Evolutionary conservation across 2,329 filamentous ascomycete genomes (phyloP), one percentile per base, ranked within the genome.

Genomic region (Claviceps sp.): DNA sequence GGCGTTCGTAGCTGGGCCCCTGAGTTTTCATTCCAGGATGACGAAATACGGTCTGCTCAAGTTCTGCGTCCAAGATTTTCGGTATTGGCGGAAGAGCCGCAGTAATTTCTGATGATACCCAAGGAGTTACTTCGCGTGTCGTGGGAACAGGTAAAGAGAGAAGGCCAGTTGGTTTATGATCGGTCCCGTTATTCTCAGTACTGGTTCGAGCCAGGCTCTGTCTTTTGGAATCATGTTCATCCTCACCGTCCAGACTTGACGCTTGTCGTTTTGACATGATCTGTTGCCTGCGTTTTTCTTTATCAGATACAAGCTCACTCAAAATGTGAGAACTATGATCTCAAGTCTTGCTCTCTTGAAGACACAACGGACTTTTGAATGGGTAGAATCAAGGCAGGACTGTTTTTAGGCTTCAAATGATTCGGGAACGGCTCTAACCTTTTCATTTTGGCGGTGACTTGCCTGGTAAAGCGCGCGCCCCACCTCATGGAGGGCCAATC

Each of bases 21-120:
- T 51, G 30, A 3, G 60, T 61, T 26, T 38, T 43, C 51, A 71
- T 62, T 1, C 79, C 81, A 1, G 75, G 70, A 59, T 91, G 87
- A 1, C 78, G 87, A 60, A 90, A 84, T 11, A 81, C 79, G 16
- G 81, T 76, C 26, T 68, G 70, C 59, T 83, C 78, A 17, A 90
- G 72, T 22, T 70, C 66, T 0, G 74, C 68, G 56, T 89, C 76
- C 5, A 73, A 61, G 49, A 89, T 77, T 10, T 69, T 62, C 3
- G 86, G 87, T 1, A 89, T 68, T 1, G 76, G 71, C 3, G 84
- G 84, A 1, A 78, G 62, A 1, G 65, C 55, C 16, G 60, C 57
- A 3, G 73, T 65, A 41, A 82, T 74, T 39, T 76, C 73, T 52
- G 72, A 65, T 37, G 64, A 68, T n/a, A 64, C 73, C 76, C 74